A percentile compares a stretch with the other conserved stretches of the same genome.
Conservation (phyloP, 768 basidiomycete species). For the Leucogyrophana mollusca region DNA sequence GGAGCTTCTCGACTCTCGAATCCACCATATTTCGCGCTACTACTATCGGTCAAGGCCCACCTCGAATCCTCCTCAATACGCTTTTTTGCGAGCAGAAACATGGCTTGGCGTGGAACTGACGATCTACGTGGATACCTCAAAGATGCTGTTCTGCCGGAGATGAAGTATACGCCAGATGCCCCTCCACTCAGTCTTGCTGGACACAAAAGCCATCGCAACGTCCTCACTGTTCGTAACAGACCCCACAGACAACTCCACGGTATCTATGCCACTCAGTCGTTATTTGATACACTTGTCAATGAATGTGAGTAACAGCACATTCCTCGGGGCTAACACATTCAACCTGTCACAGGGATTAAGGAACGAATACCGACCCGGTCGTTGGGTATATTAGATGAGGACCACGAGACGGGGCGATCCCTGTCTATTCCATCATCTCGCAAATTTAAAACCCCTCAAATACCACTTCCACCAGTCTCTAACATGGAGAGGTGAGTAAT, state of each 20-base stretch:
- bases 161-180: constrained; percentile 25
- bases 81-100: no score
- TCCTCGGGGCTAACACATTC: no score
- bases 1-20: no score
- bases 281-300: constrained; percentile 26
- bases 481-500: constrained; percentile 28
- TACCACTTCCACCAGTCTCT: constrained; percentile 27
- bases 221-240: constrained; percentile 30
- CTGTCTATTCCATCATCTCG: constrained; percentile 31
- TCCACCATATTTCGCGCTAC: no score
- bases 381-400: constrained; percentile 23
- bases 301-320: constrained; percentile 19
- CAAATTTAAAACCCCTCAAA: constrained; percentile 23
- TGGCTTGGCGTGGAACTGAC: constrained; percentile 30
- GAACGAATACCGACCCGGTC: constrained; percentile 21
- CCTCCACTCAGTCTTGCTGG: constrained; percentile 20
- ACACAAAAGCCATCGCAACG: constrained; percentile 35
- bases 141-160: constrained; percentile 30
- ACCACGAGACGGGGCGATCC: constrained; percentile 23
- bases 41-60: no score
- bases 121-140: constrained; percentile 33
- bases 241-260: constrained; percentile 29
- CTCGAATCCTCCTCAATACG: no score
- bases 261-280: constrained; percentile 24
- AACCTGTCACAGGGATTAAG: constrained; percentile 7